phyloP scores from a whole-genome alignment of 352 stramenopile genomes.

The Phytopythium sindhum region DNA sequence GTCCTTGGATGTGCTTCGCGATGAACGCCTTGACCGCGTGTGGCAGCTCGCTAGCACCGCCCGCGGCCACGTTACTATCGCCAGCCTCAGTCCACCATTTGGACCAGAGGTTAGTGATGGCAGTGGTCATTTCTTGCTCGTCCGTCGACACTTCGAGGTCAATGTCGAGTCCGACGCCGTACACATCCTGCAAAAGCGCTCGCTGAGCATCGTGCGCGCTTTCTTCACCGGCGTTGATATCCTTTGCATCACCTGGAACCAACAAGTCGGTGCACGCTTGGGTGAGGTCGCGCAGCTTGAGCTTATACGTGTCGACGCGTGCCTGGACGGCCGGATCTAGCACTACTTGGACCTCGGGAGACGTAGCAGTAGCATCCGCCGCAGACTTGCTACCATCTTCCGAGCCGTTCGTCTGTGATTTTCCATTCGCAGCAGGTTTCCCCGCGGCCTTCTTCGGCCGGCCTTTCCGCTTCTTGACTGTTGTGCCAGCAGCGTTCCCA shows the following conservation, averaged over 20 bases:
- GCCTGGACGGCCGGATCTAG: slow-evolving; percentile 58
- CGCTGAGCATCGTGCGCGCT: slow-evolving; percentile 19
- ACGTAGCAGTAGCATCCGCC: slow-evolving; percentile 6
- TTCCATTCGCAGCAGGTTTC: background rate
- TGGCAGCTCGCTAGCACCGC: slow-evolving; percentile 25
- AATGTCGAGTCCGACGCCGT: slow-evolving; percentile 55
- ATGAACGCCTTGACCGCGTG: slow-evolving; percentile 50
- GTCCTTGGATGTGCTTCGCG: slow-evolving; percentile 46
- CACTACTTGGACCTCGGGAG: slow-evolving; percentile 18
- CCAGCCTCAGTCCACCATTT: slow-evolving; percentile 14
- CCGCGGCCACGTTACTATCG: background rate
- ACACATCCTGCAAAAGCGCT: slow-evolving; percentile 71
- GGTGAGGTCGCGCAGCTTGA: slow-evolving; percentile 76
- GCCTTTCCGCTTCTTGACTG: slow-evolving; percentile 1
- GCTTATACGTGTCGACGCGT: slow-evolving; percentile 62
- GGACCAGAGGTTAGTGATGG: slow-evolving; percentile 20
- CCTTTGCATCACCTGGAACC: slow-evolving; percentile 6
- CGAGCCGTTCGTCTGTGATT: slow-evolving; percentile 14
- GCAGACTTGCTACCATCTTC: slow-evolving; percentile 11
- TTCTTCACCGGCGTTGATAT: slow-evolving; percentile 1
- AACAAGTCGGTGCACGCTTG: slow-evolving; percentile 36
- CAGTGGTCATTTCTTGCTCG: slow-evolving; percentile 12
- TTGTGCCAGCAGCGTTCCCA: background rate
- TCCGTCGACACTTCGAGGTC: slow-evolving; percentile 33
- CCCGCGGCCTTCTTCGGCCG: slow-evolving; percentile 20